A percentile compares a stretch with the other conserved stretches of the same genome.
Evolutionary conservation across 345 rosid genomes (phyloP).

Genomic region (Bruguiera parviflora): DNA sequence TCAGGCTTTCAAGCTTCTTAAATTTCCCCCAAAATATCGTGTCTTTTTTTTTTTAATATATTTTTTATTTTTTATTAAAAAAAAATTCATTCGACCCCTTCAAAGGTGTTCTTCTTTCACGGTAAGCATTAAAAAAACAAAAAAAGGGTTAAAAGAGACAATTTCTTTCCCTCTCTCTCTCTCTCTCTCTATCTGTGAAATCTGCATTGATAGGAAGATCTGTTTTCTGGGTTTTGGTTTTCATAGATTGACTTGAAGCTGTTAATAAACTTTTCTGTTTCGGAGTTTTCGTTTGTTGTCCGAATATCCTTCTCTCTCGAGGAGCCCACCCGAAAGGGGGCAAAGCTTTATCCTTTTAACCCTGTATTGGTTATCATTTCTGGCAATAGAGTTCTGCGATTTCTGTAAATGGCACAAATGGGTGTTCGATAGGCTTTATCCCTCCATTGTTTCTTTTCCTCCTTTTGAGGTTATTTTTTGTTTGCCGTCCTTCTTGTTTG

Average conservation of each 20-base stretch:
- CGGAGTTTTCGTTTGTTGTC: not conserved
- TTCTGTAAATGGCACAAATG: conserved; percentile 1
- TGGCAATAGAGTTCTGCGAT: not conserved
- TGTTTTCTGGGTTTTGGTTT: conserved; percentile 18
- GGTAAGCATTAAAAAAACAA: not conserved
- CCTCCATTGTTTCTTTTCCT: conserved; percentile 8
- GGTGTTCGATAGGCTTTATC: conserved; percentile 9
- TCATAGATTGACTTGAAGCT: not conserved
- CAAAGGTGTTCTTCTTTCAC: not conserved
- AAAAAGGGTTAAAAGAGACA: too few relatives aligned
- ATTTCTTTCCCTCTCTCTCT: conserved; percentile 2
- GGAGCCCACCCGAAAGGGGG: conserved; percentile 2
- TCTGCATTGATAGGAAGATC: conserved; percentile 5
- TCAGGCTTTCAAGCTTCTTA: too few relatives aligned
- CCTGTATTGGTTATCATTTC: not conserved
- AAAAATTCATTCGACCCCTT: not conserved
- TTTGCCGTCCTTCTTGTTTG: not conserved
- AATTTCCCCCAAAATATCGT: not conserved
- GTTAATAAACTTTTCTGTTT: not conserved
- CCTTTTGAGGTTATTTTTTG: conserved; percentile 1
- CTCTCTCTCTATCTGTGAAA: not conserved
- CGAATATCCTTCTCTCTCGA: not conserved
- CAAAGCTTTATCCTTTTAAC: not conserved
- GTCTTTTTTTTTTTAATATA: not conserved
- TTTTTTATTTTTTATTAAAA: not conserved